Conservation (phyloP, 2,329 filamentous ascomycete species). For the Apiospora phragmitis region DNA sequence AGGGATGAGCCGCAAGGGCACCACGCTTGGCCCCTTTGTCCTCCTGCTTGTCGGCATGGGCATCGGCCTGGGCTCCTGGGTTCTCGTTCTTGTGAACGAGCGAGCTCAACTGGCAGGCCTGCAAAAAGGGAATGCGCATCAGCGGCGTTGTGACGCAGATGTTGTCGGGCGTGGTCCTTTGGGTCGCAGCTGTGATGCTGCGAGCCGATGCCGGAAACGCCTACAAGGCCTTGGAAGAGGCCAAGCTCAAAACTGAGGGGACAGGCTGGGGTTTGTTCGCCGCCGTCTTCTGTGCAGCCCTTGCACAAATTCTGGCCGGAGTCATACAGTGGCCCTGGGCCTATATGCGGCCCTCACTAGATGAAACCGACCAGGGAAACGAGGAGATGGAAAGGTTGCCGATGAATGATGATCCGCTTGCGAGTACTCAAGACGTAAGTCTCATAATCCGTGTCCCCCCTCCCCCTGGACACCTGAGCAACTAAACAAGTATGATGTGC, state of each 20-base stretch:
- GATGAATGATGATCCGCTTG: not conserved
- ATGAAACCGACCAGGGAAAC: not conserved
- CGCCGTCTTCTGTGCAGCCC: not conserved
- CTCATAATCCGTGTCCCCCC: not conserved
- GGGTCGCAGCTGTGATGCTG: not conserved
- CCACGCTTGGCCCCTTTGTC: not conserved
- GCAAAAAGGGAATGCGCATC: not conserved
- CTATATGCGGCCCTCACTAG: not conserved
- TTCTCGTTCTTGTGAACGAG: not conserved
- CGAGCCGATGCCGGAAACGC: not conserved
- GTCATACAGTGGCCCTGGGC: not conserved
- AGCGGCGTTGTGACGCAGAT: not conserved
- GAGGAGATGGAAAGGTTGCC: not conserved
- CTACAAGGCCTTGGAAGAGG: not conserved
- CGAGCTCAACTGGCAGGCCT: not conserved
- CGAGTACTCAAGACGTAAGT: not conserved
- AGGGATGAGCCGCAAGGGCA: not conserved
- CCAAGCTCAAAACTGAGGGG: not conserved
- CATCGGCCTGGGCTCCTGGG: not conserved
- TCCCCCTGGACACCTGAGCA: not conserved
- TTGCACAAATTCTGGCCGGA: not conserved
- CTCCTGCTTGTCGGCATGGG: not conserved
- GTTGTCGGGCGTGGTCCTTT: not conserved
- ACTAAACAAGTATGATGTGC: not conserved
- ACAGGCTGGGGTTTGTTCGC: not conserved